phyloP scores from a whole-genome alignment of 495 filamentous ascomycete genomes.

The Penicillium goetzii region DNA sequence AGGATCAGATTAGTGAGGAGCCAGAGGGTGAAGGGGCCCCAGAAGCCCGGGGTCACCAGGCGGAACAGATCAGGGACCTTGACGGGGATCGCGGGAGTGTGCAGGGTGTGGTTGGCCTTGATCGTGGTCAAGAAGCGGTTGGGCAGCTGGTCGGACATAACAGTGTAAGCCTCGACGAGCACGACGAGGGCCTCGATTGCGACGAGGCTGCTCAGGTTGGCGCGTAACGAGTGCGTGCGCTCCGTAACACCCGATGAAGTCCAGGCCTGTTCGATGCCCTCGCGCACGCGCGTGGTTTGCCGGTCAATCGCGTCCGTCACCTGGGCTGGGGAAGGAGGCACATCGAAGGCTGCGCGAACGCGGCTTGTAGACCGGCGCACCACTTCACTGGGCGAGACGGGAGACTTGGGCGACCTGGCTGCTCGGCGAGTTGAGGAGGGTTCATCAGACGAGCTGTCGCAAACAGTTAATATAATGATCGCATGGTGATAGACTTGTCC shows the following conservation, averaged over 20 bases:
- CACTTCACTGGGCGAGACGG: conserved; percentile 7
- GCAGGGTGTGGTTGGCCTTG: conserved; percentile 57
- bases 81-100: conserved; percentile 52
- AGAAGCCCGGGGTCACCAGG: conserved; percentile 77
- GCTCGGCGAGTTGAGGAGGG: background rate
- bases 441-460: conserved; percentile 26
- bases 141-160: conserved; percentile 55
- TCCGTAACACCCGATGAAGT: conserved; percentile 48
- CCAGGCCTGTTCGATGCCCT: conserved; percentile 49
- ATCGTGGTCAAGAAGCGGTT: conserved; percentile 70
- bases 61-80: conserved; percentile 80
- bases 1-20: conserved; percentile 67
- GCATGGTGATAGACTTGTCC: background rate
- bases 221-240: conserved; percentile 55
- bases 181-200: conserved; percentile 68
- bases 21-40: conserved; percentile 83
- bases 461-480: background rate
- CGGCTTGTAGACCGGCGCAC: conserved; percentile 22
- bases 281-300: conserved; percentile 65
- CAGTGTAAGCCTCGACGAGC: conserved; percentile 57
- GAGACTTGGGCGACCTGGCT: conserved; percentile 5
- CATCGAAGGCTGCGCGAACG: conserved; percentile 56
- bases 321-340: conserved; percentile 83
- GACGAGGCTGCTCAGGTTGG: conserved; percentile 66
- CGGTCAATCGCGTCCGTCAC: conserved; percentile 82